Conservation (phyloP, 805 yeast genomes). For the Lipomyces anomalus region DNA sequence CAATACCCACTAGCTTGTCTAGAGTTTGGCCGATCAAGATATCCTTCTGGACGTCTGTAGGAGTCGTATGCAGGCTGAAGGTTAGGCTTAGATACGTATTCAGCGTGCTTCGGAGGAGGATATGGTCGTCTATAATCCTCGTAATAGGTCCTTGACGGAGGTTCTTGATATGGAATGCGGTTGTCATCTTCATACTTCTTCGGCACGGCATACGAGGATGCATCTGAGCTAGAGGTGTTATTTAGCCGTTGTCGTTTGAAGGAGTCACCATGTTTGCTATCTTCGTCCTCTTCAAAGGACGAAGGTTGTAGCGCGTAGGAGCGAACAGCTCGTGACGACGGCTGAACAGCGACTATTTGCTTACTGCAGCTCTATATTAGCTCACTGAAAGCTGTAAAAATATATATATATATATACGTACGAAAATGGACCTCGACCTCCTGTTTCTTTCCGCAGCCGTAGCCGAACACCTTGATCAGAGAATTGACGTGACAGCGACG, state of each 20-base stretch:
- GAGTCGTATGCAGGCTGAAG: too few species aligned
- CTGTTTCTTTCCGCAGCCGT: slow-evolving; percentile 24
- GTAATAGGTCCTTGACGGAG: too few species aligned
- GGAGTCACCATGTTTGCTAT: neutral
- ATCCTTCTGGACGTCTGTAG: too few species aligned
- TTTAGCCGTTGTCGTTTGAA: neutral
- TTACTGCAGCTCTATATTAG: too few species aligned
- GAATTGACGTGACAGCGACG: slow-evolving; percentile 23
- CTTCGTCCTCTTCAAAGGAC: neutral
- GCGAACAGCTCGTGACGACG: neutral
- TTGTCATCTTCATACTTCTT: neutral
- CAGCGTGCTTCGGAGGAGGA: too few species aligned
- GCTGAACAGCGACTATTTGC: neutral
- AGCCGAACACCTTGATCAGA: slow-evolving; percentile 27
- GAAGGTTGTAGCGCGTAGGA: neutral
- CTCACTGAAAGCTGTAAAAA: too few species aligned
- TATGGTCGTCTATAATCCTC: too few species aligned
- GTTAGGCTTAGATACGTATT: too few species aligned
- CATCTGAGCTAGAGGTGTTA: neutral
- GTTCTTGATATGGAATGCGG: too few species aligned
- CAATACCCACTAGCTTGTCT: too few species aligned
- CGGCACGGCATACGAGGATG: neutral
- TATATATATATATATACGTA: too few species aligned
- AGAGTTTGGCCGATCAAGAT: too few species aligned
- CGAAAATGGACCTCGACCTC: neutral